phyloP scores from a whole-genome alignment of 192 early-diverging fungal genomes.

The Coemansia asiatica region DNA sequence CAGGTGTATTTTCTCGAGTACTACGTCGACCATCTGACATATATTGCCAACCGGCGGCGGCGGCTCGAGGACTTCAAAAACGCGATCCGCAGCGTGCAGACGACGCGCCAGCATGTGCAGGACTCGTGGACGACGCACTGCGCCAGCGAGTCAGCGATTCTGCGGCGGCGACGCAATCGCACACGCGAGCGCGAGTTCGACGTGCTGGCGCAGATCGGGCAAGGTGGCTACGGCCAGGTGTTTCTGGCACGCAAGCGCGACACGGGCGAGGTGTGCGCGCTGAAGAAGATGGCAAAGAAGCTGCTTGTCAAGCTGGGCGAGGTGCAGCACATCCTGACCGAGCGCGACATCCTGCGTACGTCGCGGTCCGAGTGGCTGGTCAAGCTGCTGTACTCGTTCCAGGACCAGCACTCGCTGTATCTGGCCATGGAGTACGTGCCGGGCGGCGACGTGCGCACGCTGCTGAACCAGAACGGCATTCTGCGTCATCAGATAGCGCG shows the following conservation, averaged over 20 bases:
- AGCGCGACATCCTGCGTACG: slow-evolving; percentile 71
- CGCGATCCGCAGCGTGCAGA: slow-evolving; percentile 39
- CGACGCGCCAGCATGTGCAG: slow-evolving; percentile 54
- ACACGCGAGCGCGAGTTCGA: slow-evolving; percentile 65
- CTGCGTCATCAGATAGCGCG: slow-evolving; percentile 73
- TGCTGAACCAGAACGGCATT: slow-evolving; percentile 71
- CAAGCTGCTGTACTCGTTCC: slow-evolving; percentile 86
- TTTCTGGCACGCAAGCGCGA: slow-evolving; percentile 69
- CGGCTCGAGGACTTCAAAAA: slow-evolving; percentile 63
- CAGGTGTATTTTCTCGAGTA: slow-evolving; percentile 72
- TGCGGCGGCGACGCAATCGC: slow-evolving; percentile 67
- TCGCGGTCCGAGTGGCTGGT: slow-evolving; percentile 78
- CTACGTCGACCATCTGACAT: slow-evolving; percentile 75
- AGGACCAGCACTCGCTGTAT: slow-evolving; percentile 70
- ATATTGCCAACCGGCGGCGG: slow-evolving; percentile 63
- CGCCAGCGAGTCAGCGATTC: slow-evolving; percentile 55
- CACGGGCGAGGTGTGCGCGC: slow-evolving; percentile 64
- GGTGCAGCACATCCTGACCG: slow-evolving; percentile 69
- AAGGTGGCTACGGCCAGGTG: slow-evolving; percentile 79
- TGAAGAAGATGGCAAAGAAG: slow-evolving; percentile 75
- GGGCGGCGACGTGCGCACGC: slow-evolving; percentile 75
- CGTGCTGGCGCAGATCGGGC: slow-evolving; percentile 70
- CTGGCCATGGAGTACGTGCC: slow-evolving; percentile 67
- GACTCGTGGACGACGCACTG: slow-evolving; percentile 62
- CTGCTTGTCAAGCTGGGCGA: slow-evolving; percentile 65